Conservation (phyloP, 805 yeast genomes). For the Yarrowia yakushimensis region DNA sequence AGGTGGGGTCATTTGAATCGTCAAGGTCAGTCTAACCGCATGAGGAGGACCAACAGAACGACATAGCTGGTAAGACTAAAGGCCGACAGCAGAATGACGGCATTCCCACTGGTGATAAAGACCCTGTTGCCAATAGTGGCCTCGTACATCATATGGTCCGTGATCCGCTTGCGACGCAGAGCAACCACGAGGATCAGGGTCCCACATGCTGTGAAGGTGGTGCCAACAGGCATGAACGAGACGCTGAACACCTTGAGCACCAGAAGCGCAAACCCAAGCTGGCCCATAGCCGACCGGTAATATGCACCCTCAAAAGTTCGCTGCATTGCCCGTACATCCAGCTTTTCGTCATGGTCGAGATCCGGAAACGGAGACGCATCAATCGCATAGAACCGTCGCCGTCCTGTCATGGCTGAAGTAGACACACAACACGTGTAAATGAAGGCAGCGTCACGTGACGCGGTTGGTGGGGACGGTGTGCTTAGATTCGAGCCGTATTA, state of each 20-base stretch:
- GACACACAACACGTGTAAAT: too few relatives aligned
- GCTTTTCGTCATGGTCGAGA: slow-evolving; percentile 6
- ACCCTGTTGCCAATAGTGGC: slow-evolving; percentile 5
- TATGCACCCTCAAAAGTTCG: slow-evolving; percentile 85
- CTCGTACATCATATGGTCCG: slow-evolving; percentile 21
- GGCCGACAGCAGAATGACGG: neutral
- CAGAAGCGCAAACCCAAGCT: slow-evolving; percentile 61
- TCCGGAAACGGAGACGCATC: slow-evolving; percentile 6
- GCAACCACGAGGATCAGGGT: slow-evolving; percentile 44
- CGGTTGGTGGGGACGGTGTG: too few relatives aligned
- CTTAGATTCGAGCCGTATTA: too few relatives aligned
- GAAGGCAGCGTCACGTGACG: too few relatives aligned
- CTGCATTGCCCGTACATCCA: slow-evolving; percentile 40
- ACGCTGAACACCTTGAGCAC: slow-evolving; percentile 60
- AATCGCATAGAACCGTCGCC: neutral
- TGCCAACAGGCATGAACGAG: slow-evolving; percentile 65
- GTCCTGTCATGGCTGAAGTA: too few relatives aligned
- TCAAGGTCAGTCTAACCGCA: neutral
- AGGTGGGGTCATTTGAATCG: too few relatives aligned
- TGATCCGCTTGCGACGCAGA: neutral
- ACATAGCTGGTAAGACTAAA: neutral
- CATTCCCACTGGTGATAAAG: slow-evolving; percentile 20
- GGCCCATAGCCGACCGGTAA: slow-evolving; percentile 65
- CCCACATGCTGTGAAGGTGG: slow-evolving; percentile 63
- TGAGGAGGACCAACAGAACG: slow-evolving; percentile 3